Percentiles rank a stretch among this genome's conserved stretches.
Evolutionary conservation across 495 filamentous ascomycete genomes (phyloP).

Genomic region (Penicillium steckii): DNA sequence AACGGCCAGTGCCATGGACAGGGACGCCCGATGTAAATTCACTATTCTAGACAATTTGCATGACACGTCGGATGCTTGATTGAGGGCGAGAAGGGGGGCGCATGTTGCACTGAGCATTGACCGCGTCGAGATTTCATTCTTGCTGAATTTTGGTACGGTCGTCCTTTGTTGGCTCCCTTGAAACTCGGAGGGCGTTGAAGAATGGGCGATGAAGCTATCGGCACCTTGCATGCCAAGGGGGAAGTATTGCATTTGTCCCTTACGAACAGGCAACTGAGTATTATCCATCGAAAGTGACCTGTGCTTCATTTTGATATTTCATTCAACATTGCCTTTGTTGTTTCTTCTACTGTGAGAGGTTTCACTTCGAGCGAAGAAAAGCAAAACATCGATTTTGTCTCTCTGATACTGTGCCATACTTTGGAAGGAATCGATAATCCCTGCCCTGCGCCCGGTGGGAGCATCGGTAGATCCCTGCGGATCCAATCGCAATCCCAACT

Average conservation of each 20-base stretch:
- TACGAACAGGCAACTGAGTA: conserved; percentile 9
- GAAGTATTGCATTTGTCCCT: conserved; percentile 3
- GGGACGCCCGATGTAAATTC: no score
- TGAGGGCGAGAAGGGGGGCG: background rate
- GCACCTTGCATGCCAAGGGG: conserved; percentile 29
- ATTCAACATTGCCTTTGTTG: no score
- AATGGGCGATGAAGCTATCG: conserved; percentile 24
- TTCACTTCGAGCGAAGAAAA: background rate
- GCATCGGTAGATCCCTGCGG: background rate
- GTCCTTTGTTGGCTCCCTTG: conserved; percentile 16
- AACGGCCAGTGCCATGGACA: no score
- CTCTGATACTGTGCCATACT: background rate
- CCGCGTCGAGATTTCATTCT: conserved; percentile 1
- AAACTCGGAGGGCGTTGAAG: conserved; percentile 5
- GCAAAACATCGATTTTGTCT: background rate
- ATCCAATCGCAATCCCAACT: background rate
- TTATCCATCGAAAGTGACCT: background rate
- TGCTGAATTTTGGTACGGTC: background rate
- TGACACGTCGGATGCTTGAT: conserved; percentile 24
- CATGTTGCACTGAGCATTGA: conserved; percentile 5
- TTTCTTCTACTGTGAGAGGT: background rate
- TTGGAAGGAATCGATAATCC: background rate
- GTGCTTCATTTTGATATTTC: background rate
- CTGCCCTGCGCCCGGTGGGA: background rate
- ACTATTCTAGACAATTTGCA: background rate